Evolutionary conservation across 441 rosid genomes (phyloP).

Genomic region (Dalechampia spathulata): DNA sequence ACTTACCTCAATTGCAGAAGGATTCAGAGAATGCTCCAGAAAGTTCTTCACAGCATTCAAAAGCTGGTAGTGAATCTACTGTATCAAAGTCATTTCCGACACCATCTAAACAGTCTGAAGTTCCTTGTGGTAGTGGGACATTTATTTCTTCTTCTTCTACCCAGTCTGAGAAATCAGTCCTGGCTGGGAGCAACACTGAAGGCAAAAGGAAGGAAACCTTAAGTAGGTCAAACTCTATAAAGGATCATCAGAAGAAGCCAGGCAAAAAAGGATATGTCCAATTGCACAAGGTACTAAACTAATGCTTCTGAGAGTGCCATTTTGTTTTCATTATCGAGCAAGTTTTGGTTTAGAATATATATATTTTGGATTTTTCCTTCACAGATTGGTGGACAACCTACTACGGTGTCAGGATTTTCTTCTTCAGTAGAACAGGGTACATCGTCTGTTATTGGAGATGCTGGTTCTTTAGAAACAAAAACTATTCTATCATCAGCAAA

Average conservation of each 20-base stretch:
- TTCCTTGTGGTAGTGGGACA: slow-evolving; percentile 19
- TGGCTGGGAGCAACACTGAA: slow-evolving; percentile 20
- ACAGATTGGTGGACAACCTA: slow-evolving; percentile 36
- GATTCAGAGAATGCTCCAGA: slow-evolving; percentile 32
- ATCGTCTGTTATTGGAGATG: slow-evolving; percentile 23
- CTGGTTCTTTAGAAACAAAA: slow-evolving; percentile 30
- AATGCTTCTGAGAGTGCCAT: slow-evolving; percentile 4
- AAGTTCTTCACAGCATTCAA: slow-evolving; percentile 33
- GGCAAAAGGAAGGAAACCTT: slow-evolving; percentile 33
- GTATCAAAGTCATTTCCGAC: slow-evolving; percentile 27
- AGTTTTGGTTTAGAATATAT: not conserved
- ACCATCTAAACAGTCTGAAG: slow-evolving; percentile 27
- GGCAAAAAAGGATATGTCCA: slow-evolving; percentile 38
- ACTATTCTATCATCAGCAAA: slow-evolving; percentile 18
- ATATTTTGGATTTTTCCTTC: slow-evolving; percentile 12
- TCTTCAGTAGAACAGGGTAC: slow-evolving; percentile 25
- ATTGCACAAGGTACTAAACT: slow-evolving; percentile 40
- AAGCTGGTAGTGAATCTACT: slow-evolving; percentile 32
- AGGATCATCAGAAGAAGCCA: slow-evolving; percentile 43
- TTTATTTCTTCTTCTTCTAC: slow-evolving; percentile 15
- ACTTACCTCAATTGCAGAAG: slow-evolving; percentile 25
- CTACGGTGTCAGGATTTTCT: slow-evolving; percentile 13
- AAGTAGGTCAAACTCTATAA: slow-evolving; percentile 45
- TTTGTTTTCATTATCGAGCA: not conserved
- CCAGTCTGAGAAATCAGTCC: slow-evolving; percentile 26